Evolutionary conservation across 371 early-diverging fungal species (phyloP), one percentile per base, ranked within the genome.

Genomic region (Lichtheimia ornata): DNA sequence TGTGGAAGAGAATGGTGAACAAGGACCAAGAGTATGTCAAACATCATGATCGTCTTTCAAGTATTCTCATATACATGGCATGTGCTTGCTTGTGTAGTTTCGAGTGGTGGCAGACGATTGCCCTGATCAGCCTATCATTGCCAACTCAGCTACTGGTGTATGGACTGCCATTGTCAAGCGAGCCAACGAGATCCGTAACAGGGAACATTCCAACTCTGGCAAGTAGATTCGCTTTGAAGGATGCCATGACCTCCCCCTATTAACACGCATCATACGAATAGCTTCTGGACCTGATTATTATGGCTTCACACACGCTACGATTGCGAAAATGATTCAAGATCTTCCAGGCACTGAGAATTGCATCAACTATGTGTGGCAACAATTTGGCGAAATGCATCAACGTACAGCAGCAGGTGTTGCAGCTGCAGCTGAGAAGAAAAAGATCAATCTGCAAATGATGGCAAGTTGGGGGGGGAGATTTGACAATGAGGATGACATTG

Each of bases 281-380:
- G 91, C 91, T 4, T 91, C 91, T 1, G 97, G 97, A 4, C 94
- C 95, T 0, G 97, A 96, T 58, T 94, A 89, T 62, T 95, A 90
- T 80, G 97, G 95, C 0, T 89, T 95, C 61, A 85, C 94, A 42
- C 90, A 93, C 54, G 91, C 94, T 3, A 91, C 92, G 0, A 90
- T 96, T 58, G 86, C 89, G 20, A 91, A 89, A 66, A 85, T 93
- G 85, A 92, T 96, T 28, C 95, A 96, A 73, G 94, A 92, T 53
- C 70, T 96, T 25, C 93, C 92, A 0, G 81, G 85, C 40, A 88
- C 89, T 0, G 78, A 85, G 5, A 75, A 83, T 58, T 94, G 94
- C 68, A 71, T 79, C 42, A 76, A 88, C 47, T 96, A 94, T 61
- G 81, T 86, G 1, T 79, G 82, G 80, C 92, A 91, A 42, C 72